Percentiles rank a stretch among this genome's conserved stretches.
These are phyloP conservation scores for Acidiella bohemica DNA, from an alignment of 495 filamentous ascomycete species.

Conservation along the genomic window DNA sequence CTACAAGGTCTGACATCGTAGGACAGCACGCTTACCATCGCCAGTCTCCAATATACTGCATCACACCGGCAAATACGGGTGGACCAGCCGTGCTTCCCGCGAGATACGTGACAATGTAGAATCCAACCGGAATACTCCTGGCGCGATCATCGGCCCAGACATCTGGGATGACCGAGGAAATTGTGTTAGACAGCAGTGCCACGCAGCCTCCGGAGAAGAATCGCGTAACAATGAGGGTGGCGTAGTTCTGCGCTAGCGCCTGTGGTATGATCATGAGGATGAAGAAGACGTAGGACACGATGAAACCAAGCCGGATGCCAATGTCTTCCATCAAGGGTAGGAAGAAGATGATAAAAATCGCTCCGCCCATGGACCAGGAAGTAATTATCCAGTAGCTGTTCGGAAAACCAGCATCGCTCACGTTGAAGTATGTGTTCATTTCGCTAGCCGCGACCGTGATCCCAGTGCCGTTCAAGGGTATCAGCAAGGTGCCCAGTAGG, in stretches of 20 bases:
- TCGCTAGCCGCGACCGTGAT: constrained; percentile 13
- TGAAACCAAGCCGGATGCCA: constrained; percentile 35
- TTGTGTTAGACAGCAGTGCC: constrained; percentile 34
- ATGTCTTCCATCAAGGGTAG: constrained; percentile 42
- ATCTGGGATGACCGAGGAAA: constrained; percentile 36
- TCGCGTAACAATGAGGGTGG: constrained; percentile 35
- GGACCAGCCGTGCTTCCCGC: constrained; percentile 34
- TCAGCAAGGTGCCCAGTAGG: constrained; percentile 16
- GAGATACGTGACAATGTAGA: constrained; percentile 35
- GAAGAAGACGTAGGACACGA: constrained; percentile 34
- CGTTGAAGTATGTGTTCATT: constrained; percentile 21
- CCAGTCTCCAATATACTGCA: constrained; percentile 32
- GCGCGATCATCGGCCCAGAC: constrained; percentile 32
- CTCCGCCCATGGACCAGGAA: constrained; percentile 39
- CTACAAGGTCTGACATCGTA: background rate
- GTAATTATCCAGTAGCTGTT: constrained; percentile 41
- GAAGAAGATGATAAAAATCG: constrained; percentile 33
- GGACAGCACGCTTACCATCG: constrained; percentile 26
- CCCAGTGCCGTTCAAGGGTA: constrained; percentile 17
- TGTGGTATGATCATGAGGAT: constrained; percentile 36
- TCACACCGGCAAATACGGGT: constrained; percentile 35
- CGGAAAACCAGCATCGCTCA: constrained; percentile 37
- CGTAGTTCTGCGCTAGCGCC: constrained; percentile 38
- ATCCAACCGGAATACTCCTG: constrained; percentile 34
- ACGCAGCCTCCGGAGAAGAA: constrained; percentile 38